Base-by-base conservation (phyloP, 108 stramenopile genomes). In the Parietichytrium sp. region DNA sequence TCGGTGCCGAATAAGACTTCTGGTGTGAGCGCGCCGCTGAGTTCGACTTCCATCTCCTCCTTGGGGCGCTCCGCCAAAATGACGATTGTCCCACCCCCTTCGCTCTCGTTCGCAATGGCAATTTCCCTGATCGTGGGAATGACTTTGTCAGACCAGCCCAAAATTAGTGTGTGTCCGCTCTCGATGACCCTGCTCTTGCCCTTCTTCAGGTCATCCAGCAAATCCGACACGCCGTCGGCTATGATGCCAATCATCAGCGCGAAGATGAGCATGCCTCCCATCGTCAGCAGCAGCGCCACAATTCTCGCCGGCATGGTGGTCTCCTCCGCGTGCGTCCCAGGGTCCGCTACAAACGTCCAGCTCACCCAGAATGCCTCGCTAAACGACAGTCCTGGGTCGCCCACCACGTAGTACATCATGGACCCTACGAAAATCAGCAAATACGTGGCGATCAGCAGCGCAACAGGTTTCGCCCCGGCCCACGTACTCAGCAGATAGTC, bases 181-280 rank as follows among this genome's bases (percentile, higher is more conserved):
- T 87, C 88, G 38, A 89, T 85, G 13, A 89, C 83, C 20, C 86
- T 45, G 13, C 79, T 80, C 29, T 79, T 80, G 12, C 88, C 88
- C 83, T 89, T 84, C 30, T 85, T 87, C 49, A 89, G 72, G 55
- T 89, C 86, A 55, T 89, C 88, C 4, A 89, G 81, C 26, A 83
- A 51, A 3, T 87, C 85, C 3, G 54, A 82, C 78, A 89, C 83
- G 45, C 20, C 79, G 49, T 89, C 88, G 45, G 82, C 83, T 12
- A 89, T 86, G 47, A 89, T 89, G 26, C 88, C 88, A 47, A 89
- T 85, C 84, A 89, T 85, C 27, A 89, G 54, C 23, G 88, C 88
- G 42, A 86, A 87, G 15, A 89, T 77, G 4, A 89, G 31, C 88
- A 89, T 87, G 26, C 88, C 88, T 7, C 88, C 88, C 18, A 89